A percentile compares a stretch with the other conserved stretches of the same genome.
phyloP scores from a whole-genome alignment of 2,329 filamentous ascomycete genomes.

The Botryotinia calthae region DNA sequence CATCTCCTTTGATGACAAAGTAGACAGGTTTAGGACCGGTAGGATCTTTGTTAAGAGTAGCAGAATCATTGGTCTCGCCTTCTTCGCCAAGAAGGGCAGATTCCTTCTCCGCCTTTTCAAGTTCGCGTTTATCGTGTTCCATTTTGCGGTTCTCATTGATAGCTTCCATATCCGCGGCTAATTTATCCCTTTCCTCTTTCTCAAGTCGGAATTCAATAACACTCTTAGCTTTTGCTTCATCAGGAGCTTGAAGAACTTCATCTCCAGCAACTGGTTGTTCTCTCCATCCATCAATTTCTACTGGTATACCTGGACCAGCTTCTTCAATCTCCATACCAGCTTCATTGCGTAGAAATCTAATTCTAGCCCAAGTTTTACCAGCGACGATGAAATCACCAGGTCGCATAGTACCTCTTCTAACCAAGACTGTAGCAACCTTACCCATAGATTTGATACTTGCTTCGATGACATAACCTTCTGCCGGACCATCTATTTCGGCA shows the following conservation, averaged over 20 bases:
- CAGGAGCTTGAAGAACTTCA: slow-evolving; percentile 76
- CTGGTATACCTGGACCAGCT: slow-evolving; percentile 82
- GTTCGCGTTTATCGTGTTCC: slow-evolving; percentile 59
- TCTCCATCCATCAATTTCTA: slow-evolving; percentile 94
- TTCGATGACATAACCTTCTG: slow-evolving; percentile 93
- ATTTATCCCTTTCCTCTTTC: slow-evolving; percentile 63
- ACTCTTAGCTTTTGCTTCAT: slow-evolving; percentile 73
- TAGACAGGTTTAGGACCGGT: slow-evolving; percentile 58
- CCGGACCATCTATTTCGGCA: slow-evolving; percentile 70
- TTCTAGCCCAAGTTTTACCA: slow-evolving; percentile 80
- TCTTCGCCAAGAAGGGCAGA: slow-evolving; percentile 43
- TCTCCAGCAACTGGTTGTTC: slow-evolving; percentile 84
- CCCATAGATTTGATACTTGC: slow-evolving; percentile 82
- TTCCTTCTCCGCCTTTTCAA: slow-evolving; percentile 54
- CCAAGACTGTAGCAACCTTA: slow-evolving; percentile 82
- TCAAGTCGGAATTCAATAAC: slow-evolving; percentile 76
- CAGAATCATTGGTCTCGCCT: slow-evolving; percentile 34
- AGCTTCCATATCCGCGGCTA: slow-evolving; percentile 68
- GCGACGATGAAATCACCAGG: slow-evolving; percentile 82
- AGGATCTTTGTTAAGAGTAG: slow-evolving; percentile 18
- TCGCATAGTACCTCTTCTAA: slow-evolving; percentile 81
- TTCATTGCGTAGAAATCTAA: slow-evolving; percentile 84
- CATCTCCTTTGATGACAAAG: slow-evolving; percentile 89
- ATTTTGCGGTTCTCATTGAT: slow-evolving; percentile 65
- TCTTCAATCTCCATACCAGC: slow-evolving; percentile 68